phyloP scores from a whole-genome alignment of 2,329 filamentous ascomycete genomes.

The Dactylellina cionopaga region DNA sequence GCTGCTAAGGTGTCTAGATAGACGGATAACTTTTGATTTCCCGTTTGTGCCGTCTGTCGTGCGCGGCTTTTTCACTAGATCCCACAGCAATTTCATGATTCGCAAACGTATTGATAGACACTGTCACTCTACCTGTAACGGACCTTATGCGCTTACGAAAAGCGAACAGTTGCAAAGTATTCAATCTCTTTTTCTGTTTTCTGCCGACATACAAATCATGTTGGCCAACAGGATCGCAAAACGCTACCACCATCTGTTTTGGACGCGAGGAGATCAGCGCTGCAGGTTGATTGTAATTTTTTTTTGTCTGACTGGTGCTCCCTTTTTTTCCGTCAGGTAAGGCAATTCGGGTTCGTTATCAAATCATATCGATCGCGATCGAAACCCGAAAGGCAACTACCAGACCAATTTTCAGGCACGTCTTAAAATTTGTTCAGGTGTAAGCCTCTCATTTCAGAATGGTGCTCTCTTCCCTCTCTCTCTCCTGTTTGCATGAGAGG shows the following conservation, averaged over 20 bases:
- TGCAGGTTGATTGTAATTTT: conserved; percentile 42
- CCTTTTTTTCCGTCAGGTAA: conserved; percentile 22
- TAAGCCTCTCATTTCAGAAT: not conserved
- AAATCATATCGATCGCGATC: conserved; percentile 46
- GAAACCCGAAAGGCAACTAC: conserved; percentile 21
- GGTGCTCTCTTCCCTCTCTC: not conserved
- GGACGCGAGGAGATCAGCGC: conserved; percentile 32
- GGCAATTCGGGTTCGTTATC: conserved; percentile 23
- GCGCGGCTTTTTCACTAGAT: conserved; percentile 16
- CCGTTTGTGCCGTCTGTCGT: no score
- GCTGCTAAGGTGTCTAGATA: conserved; percentile 20
- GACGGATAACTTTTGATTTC: conserved; percentile 4
- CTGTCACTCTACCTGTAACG: conserved; percentile 5
- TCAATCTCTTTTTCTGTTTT: not conserved
- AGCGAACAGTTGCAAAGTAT: not conserved
- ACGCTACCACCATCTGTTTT: conserved; percentile 21
- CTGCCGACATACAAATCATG: conserved; percentile 18
- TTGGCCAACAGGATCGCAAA: conserved; percentile 29
- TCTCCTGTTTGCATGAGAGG: not conserved
- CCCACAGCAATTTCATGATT: conserved; percentile 40
- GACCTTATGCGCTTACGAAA: not conserved
- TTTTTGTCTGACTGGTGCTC: conserved; percentile 2
- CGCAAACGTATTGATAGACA: conserved; percentile 16
- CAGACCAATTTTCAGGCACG: not conserved
- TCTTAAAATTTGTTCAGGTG: not conserved